phyloP scores from a whole-genome alignment of 345 rosid species.

The Nephelium lappaceum region DNA sequence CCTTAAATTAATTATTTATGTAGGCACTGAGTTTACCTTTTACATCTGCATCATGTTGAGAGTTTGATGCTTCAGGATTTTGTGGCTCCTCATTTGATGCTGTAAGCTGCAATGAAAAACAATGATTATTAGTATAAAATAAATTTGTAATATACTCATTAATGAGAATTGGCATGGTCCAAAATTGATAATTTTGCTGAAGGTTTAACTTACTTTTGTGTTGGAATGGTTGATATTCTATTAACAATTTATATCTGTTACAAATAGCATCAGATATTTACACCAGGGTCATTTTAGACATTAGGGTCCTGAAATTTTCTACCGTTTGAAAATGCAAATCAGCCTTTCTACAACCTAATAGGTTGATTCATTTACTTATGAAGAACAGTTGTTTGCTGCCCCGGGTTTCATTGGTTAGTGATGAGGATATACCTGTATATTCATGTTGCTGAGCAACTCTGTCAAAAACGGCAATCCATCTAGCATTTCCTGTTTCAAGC shows the following conservation, averaged over 20 bases:
- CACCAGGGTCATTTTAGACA: not conserved
- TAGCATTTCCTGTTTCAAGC: constrained; percentile 53
- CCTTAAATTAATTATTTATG: not conserved
- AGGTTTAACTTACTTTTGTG: not conserved
- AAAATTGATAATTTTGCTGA: not conserved
- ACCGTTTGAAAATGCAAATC: not conserved
- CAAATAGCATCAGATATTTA: not conserved
- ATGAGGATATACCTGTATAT: constrained; percentile 51
- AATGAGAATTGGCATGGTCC: not conserved
- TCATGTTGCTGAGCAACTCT: constrained; percentile 51
- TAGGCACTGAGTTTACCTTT: constrained; percentile 48
- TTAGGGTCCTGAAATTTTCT: constrained; percentile 7
- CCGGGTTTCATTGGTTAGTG: constrained; percentile 13
- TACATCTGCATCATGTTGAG: constrained; percentile 34
- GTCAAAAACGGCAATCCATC: constrained; percentile 58
- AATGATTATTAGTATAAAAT: constrained; percentile 17
- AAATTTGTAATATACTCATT: not conserved
- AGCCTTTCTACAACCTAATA: not conserved
- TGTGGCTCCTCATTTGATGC: constrained; percentile 42
- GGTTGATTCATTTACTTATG: not conserved
- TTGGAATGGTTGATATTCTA: not conserved
- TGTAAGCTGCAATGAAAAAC: constrained; percentile 44
- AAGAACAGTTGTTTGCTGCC: not conserved
- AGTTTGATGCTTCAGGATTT: constrained; percentile 36
- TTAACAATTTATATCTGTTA: not conserved